Base-by-base conservation (phyloP, 73 alveolate species). In the Durusdinium trenchii region DNA sequence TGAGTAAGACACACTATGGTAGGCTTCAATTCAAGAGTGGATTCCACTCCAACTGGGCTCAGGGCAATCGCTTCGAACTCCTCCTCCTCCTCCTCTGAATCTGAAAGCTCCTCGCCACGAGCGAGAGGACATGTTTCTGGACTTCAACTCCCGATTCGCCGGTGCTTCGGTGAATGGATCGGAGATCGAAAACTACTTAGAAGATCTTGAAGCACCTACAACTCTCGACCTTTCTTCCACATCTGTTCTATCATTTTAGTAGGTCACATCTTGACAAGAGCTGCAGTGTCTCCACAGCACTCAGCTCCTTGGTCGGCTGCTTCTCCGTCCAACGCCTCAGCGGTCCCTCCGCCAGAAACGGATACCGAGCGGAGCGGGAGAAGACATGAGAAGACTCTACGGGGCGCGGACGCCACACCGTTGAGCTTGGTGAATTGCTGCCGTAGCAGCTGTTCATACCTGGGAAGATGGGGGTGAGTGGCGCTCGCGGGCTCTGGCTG, bases 401-500 rank as follows among this genome's bases (percentile, higher is more conserved):
- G n/a, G n/a, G n/a, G n/a, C n/a, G 51, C 32, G 47, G 73, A 50
- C 96, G 96, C 96, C 35, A 69, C 82, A 30, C 96, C 96, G 32
- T 89, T 89, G 14, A 89, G 71, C 73, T 89, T 64, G 36, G 61
- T 61, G 96, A 89, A 89, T 47, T 86, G 43, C 46, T 89, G 86
- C 51, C 96, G 96, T 1, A 89, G 96, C 62, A 89, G 47, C 62
- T 71, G 47, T 46, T 89, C 96, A 28, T 89, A 89, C 96, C 96
- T 89, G 40, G 18, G 12, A 35, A 9, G 92, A 32, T 12, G n/a
- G n/a, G 42, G 52, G 85, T 40, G 23, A 75, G 16, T 16, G 85
- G 28, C 32, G 42, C 32, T 75, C n/a, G n/a, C n/a, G n/a, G n/a
- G n/a, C n/a, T n/a, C n/a, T n/a, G n/a, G n/a, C n/a, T n/a, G n/a